Percentiles rank a stretch among this genome's conserved stretches.
Evolutionary conservation across 1,284 basidiomycete genomes (phyloP).

Genomic region (Trichosporon coremiiforme): DNA sequence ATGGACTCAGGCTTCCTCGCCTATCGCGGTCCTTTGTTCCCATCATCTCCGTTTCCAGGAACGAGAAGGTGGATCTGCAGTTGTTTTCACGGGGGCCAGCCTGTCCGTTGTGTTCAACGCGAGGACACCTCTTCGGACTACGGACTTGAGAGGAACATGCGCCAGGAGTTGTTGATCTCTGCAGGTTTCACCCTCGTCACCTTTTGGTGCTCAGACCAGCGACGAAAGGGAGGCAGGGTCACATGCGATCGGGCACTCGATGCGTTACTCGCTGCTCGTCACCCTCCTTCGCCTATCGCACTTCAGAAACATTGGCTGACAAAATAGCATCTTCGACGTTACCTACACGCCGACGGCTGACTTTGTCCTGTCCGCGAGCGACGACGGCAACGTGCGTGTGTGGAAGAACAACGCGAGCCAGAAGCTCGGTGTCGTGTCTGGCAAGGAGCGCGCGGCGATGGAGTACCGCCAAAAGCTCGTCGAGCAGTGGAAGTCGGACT

Average conservation of each 20-base stretch:
- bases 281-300: not conserved
- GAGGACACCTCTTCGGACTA: not conserved
- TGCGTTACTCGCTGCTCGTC: not conserved
- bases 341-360: conserved; percentile 86
- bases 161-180: not conserved
- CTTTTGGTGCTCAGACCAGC: not conserved
- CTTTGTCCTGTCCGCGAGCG: conserved; percentile 90
- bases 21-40: too few relatives aligned
- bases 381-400: conserved; percentile 94
- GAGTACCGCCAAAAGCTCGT: conserved; percentile 90
- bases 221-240: not conserved
- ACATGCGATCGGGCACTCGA: not conserved
- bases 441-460: conserved; percentile 84
- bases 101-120: not conserved
- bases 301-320: not conserved
- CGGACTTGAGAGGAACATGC: not conserved
- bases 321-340: conserved; percentile 59
- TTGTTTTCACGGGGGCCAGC: not conserved
- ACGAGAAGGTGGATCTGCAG: not conserved
- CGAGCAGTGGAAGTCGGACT: conserved; percentile 83
- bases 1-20: too few relatives aligned
- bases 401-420: conserved; percentile 96
- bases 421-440: conserved; percentile 86
- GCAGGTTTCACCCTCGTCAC: not conserved
- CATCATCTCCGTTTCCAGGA: not conserved